Evolutionary conservation across 2,329 filamentous ascomycete genomes (phyloP), one percentile per base, ranked within the genome.

Genomic region (Lachnum nothofagi): DNA sequence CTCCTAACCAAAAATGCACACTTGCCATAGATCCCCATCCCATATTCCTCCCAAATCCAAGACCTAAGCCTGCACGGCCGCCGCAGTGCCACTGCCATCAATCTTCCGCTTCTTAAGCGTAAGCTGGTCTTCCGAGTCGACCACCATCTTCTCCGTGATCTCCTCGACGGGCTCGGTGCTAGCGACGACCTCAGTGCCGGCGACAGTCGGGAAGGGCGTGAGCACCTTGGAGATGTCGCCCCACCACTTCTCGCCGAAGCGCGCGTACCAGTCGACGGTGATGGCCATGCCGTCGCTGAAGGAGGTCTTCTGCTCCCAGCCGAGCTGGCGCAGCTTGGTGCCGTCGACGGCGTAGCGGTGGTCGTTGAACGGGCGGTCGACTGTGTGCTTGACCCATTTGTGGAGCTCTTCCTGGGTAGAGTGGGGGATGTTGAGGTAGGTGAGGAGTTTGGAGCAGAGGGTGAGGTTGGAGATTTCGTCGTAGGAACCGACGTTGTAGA

Each of bases 401-500:
- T 75, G 72, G 46, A 83, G 73, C 45, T 82, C 74, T 49, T 76
- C 73, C 24, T 70, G 66, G 3, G 69, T 71, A 16, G 72, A 68
- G 51, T 77, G 69, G 5, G 71, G 67, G 49, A 86, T 75, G 17
- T 73, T 74, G 63, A 89, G 80, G 48, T 82, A 73, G 25, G 73
- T 71, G 22, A 91, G 73, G 16, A 91, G 72, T 65, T 76, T 79
- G 51, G 71, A 68, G 67, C 86, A 86, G 5, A 91, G 73, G 2
- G 82, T 74, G 16, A 86, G 70, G 64, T 91, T 91, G 55, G 85
- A 86, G 40, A 91, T 78, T 64, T 91, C 86, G 64, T 90, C 85
- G 52, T 78, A 77, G 0, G 88, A 91, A 38, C 85, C 84, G 8
- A 93, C 85, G 56, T 93, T 93, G 74, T 93, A 93, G 52, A 87